Percentiles rank a stretch among this genome's conserved stretches.
Conservation (phyloP, 2,329 filamentous ascomycete species). For the Hymenoscyphus fructigenus region DNA sequence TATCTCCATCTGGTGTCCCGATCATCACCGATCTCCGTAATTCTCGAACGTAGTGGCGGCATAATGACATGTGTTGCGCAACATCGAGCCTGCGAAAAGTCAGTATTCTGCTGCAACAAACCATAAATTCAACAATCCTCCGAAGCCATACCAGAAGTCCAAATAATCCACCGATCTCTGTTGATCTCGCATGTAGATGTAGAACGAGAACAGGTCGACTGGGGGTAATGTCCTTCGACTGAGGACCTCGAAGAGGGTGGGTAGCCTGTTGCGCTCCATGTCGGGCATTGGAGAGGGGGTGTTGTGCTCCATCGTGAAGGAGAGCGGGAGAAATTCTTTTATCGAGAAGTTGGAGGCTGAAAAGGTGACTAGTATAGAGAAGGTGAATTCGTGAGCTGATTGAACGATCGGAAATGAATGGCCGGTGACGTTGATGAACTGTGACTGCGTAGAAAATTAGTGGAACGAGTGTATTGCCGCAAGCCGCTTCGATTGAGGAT, state of each 20-base stretch:
- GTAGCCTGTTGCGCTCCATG: conserved; percentile 75
- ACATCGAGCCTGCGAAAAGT: conserved; percentile 80
- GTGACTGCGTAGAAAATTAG: neutral
- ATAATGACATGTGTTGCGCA: conserved; percentile 97
- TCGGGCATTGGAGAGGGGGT: conserved; percentile 58
- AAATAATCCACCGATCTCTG: conserved; percentile 97
- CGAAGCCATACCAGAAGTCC: conserved; percentile 80
- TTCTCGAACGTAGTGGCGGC: conserved; percentile 94
- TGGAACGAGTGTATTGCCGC: conserved; percentile 12
- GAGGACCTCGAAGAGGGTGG: conserved; percentile 92
- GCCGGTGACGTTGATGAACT: neutral
- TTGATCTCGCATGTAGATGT: conserved; percentile 99
- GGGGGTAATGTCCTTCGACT: conserved; percentile 92
- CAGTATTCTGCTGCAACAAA: conserved; percentile 1
- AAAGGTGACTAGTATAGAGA: neutral
- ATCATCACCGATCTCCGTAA: conserved; percentile 89
- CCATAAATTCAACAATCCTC: neutral
- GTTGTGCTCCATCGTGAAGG: conserved; percentile 30
- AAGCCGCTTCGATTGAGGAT: conserved; percentile 1
- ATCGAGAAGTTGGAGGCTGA: neutral
- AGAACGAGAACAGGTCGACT: conserved; percentile 97
- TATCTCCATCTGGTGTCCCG: conserved; percentile 87
- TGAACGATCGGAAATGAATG: conserved; percentile 4
- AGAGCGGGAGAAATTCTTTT: conserved; percentile 7
- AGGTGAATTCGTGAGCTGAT: neutral